Conservation (phyloP, 139 green algal species). For the Gonium pectorale region DNA sequence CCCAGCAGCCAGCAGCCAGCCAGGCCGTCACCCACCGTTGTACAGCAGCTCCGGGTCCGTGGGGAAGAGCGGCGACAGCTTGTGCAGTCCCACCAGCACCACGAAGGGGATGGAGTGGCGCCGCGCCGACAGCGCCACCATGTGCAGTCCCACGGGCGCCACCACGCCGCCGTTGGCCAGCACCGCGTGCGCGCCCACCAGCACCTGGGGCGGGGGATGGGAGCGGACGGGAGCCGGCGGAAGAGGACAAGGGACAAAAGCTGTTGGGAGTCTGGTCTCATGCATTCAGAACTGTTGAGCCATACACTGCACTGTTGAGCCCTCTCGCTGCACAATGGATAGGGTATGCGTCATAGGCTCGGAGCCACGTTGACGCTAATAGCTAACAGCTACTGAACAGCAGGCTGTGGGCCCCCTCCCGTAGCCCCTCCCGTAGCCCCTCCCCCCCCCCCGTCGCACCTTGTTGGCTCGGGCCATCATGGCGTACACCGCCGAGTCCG, state of each 20-base stretch:
- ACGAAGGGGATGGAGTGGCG: conserved; percentile 94
- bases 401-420: no score
- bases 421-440: neutral
- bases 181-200: conserved; percentile 91
- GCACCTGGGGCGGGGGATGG: conserved; percentile 71
- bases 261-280: no score
- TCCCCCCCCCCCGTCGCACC: conserved; percentile 57
- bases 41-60: conserved; percentile 88
- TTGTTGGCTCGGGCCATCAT: conserved; percentile 98
- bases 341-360: no score
- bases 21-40: conserved; percentile 64
- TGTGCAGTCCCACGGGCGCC: conserved; percentile 78
- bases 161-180: conserved; percentile 96
- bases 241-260: no score
- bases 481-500: conserved; percentile 94
- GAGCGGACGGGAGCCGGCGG: neutral
- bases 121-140: conserved; percentile 90
- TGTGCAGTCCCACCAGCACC: conserved; percentile 94
- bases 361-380: no score
- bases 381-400: no score
- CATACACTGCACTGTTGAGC: no score
- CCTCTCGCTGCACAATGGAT: no score
- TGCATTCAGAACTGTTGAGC: no score
- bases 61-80: conserved; percentile 94
- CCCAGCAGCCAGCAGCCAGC: neutral